These are phyloP conservation scores for Cryphonectria radicalis DNA, from an alignment of 2,329 filamentous ascomycete genomes.

Conservation along the genomic window DNA sequence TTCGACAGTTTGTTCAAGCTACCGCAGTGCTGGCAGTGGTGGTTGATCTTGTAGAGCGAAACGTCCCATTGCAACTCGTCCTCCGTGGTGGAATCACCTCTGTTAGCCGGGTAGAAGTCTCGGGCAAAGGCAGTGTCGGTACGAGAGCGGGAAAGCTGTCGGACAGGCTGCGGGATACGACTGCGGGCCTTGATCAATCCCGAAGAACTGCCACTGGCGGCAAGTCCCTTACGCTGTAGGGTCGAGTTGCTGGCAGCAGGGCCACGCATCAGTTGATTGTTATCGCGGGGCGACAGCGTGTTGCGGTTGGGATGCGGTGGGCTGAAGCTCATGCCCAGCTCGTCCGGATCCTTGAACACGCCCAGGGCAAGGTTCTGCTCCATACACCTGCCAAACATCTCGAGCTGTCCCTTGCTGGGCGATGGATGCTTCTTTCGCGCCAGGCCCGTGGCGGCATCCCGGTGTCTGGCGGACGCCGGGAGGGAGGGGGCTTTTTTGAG, in stretches of 20 bases:
- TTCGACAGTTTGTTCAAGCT: slow-evolving; percentile 7
- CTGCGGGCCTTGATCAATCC: slow-evolving; percentile 23
- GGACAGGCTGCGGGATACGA: slow-evolving; percentile 33
- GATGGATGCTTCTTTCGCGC: slow-evolving; percentile 50
- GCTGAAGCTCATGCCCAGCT: slow-evolving; percentile 35
- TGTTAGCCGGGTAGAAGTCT: slow-evolving; percentile 23
- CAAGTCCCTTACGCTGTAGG: slow-evolving; percentile 6
- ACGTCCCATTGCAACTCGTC: slow-evolving; percentile 42
- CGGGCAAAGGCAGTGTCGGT: slow-evolving; percentile 23
- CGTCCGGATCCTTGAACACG: slow-evolving; percentile 33
- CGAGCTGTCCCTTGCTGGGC: slow-evolving; percentile 47
- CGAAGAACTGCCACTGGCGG: slow-evolving; percentile 14
- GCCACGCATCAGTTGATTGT: slow-evolving; percentile 36
- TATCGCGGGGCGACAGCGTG: slow-evolving; percentile 35
- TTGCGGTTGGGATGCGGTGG: not conserved
- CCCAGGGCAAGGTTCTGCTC: slow-evolving; percentile 25
- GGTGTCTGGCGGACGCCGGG: slow-evolving; percentile 5
- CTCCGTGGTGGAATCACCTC: slow-evolving; percentile 19
- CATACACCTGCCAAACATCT: slow-evolving; percentile 37
- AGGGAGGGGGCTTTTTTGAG: slow-evolving; percentile 22
- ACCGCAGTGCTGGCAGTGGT: slow-evolving; percentile 16
- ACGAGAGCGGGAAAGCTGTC: slow-evolving; percentile 26
- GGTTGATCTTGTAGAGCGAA: slow-evolving; percentile 23
- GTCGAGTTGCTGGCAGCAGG: slow-evolving; percentile 13
- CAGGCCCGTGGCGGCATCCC: not conserved